Conservation (phyloP, 352 stramenopile genomes). For the Phytophthora pseudosyringae region DNA sequence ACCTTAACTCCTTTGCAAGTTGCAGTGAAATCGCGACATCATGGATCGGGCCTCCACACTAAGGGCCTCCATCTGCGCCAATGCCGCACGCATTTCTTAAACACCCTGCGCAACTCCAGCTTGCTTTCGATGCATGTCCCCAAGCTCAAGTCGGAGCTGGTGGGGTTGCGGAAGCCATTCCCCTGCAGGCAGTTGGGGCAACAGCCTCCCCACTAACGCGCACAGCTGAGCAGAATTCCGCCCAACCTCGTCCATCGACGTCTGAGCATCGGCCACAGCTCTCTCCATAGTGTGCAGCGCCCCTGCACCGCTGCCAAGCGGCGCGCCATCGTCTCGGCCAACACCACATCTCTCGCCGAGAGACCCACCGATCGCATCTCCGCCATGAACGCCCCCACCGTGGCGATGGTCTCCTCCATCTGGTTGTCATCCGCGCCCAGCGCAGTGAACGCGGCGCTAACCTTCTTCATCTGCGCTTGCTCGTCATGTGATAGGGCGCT, state of each 20-base stretch:
- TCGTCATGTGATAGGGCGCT: not conserved
- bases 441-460: not conserved
- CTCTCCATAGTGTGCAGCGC: not conserved
- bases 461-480: not conserved
- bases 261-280: slow-evolving; percentile 2
- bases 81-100: not conserved
- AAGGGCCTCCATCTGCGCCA: slow-evolving; percentile 4
- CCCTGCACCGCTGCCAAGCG: not conserved
- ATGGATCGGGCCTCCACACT: slow-evolving; percentile 2
- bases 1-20: too few species aligned
- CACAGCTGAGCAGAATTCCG: not conserved
- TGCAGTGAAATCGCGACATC: too few species aligned
- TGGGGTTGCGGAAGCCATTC: not conserved
- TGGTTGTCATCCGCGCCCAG: not conserved
- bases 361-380: slow-evolving; percentile 6
- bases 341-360: not conserved
- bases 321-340: not conserved
- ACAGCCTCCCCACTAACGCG: not conserved
- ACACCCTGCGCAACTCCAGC: not conserved
- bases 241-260: slow-evolving; percentile 1
- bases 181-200: not conserved
- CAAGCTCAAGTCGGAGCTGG: not conserved
- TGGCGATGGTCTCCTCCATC: slow-evolving; percentile 4
- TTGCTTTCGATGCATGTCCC: slow-evolving; percentile 5
- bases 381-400: not conserved